Base-by-base conservation (phyloP, 2,329 filamentous ascomycete species). In the Acrocalymma vagum region DNA sequence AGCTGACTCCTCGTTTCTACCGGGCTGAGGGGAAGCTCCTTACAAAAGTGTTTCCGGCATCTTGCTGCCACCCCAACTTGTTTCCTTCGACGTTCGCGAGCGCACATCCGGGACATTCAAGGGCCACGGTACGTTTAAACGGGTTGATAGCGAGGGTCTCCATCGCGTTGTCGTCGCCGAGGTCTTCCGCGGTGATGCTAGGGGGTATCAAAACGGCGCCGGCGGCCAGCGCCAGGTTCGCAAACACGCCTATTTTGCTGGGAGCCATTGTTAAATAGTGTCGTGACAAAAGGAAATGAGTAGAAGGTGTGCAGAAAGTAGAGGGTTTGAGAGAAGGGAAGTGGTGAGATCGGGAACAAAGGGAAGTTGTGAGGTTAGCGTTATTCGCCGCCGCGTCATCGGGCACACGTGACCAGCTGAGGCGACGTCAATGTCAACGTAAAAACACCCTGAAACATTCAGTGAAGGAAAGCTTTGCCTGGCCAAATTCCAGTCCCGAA, bases 201-300 rank as follows among this genome's bases (percentile, higher is more conserved):
- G 66, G 63, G 11, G 67, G 67, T 26, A 70, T 53, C 29, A 70
- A 61, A 33, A 70, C 48, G 30, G 66, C 65, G 45, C 54, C 63
- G 57, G 62, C 60, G 55, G 51, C 62, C 60, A 69, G 62, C 58
- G 65, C 67, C 55, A 70, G 48, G 47, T 53, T 55, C 46, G 64
- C 63, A 45, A 55, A 49, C 23, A 70, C 50, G 47, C 64, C 63
- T 39, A 70, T 43, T 28, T 59, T 59, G 48, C 48, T 60, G 39
- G 48, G 49, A 48, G 60, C 51, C 67, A 70, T 70, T 15, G 23
- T 58, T 32, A 33, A 32, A 28, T 18, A 32, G 15, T 38, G 35
- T 42, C 37, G 42, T 39, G 39, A 55, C 51, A 30, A 44, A 45
- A 38, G 43, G 38, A 36, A 45, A 38, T 26, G 27, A 45, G 38